Conservation (phyloP, 352 stramenopile species). For the Albugo candida region DNA sequence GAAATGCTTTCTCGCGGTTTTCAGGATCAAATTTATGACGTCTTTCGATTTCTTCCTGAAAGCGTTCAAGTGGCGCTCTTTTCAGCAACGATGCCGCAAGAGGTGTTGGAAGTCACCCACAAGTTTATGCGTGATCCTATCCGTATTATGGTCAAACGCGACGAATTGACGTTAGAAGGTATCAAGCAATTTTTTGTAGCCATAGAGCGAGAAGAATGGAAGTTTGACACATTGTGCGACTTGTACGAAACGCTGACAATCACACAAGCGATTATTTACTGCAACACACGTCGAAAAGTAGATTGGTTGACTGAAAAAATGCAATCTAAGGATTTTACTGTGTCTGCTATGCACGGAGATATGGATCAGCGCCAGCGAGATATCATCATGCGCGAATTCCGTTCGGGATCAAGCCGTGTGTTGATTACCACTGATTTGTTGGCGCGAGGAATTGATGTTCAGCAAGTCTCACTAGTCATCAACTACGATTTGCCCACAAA, state of each 20-base stretch:
- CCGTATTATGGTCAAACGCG: constrained; percentile 98
- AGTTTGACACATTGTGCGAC: constrained; percentile 99
- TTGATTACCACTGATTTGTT: constrained; percentile 99
- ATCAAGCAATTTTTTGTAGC: constrained; percentile 99
- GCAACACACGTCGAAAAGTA: constrained; percentile 98
- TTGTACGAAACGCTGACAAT: constrained; percentile 99
- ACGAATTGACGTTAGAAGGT: constrained; percentile 98
- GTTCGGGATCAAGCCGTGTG: constrained; percentile 95
- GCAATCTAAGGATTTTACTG: constrained; percentile 97
- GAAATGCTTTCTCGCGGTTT: constrained; percentile 99
- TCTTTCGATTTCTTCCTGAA: constrained; percentile 98
- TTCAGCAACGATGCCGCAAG: constrained; percentile 97
- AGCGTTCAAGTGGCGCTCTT: constrained; percentile 97
- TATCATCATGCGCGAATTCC: constrained; percentile 99
- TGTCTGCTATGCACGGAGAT: constrained; percentile 99
- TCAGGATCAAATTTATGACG: constrained; percentile 99
- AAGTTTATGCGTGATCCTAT: constrained; percentile 98
- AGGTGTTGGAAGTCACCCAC: constrained; percentile 97
- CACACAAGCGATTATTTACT: constrained; percentile 99
- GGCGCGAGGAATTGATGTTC: constrained; percentile 99
- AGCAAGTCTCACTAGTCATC: constrained; percentile 96
- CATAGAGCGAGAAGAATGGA: constrained; percentile 98
- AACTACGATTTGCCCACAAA: constrained; percentile 99
- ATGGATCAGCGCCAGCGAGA: constrained; percentile 99
- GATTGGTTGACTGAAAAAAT: constrained; percentile 99